These are phyloP conservation scores for Gossypium anomalum DNA, from an alignment of 345 rosid genomes.

Conservation along the genomic window DNA sequence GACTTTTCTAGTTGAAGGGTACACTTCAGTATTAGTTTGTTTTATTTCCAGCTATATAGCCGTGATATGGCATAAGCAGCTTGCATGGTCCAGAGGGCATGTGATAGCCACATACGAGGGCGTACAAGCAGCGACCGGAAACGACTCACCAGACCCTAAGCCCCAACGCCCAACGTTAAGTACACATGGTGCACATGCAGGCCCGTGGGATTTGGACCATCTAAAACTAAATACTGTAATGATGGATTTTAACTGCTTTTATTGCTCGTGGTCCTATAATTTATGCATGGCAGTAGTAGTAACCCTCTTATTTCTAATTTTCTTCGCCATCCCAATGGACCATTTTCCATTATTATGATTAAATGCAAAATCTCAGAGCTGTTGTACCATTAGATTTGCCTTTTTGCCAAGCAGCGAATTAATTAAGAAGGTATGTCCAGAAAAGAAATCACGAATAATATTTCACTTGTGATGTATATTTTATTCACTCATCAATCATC, in stretches of 20 bases:
- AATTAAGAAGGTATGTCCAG: not conserved
- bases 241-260: conserved; percentile 22
- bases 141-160: conserved; percentile 13
- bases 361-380: conserved; percentile 7
- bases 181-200: conserved; percentile 31
- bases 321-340: conserved; percentile 17
- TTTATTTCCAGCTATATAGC: not conserved
- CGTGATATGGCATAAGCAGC: conserved; percentile 8
- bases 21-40: not conserved
- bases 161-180: not conserved
- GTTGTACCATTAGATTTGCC: not conserved
- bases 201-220: conserved; percentile 35
- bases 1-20: not conserved
- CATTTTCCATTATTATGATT: conserved; percentile 25
- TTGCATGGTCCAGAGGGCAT: conserved; percentile 40
- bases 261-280: conserved; percentile 40
- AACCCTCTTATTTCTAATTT: conserved; percentile 17
- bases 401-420: not conserved
- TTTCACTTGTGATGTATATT: not conserved
- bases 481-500: not conserved
- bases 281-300: conserved; percentile 18
- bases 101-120: conserved; percentile 24
- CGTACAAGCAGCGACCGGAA: not conserved
- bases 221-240: not conserved
- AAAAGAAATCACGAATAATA: too few relatives aligned